Percentiles rank a stretch among this genome's conserved stretches.
phyloP scores from a whole-genome alignment of 2,329 filamentous ascomycete genomes.

The Coniella lustricola region DNA sequence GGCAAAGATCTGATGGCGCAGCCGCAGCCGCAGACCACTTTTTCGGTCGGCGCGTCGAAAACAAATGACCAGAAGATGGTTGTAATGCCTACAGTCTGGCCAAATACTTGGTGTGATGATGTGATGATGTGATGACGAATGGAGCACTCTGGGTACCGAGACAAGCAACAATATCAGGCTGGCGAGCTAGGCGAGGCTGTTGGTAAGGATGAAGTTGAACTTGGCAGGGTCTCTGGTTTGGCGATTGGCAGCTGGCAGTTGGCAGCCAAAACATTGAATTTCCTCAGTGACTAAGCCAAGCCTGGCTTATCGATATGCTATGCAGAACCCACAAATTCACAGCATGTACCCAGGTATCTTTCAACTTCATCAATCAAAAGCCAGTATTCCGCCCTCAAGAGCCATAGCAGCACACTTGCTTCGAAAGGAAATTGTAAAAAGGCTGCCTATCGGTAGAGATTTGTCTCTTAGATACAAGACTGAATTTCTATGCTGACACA shows the following conservation, averaged over 20 bases:
- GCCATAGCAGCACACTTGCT: no score
- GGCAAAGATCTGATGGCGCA: background rate
- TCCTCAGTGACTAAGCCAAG: background rate
- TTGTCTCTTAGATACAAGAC: no score
- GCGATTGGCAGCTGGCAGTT: no score
- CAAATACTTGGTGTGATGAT: background rate
- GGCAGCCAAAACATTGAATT: no score
- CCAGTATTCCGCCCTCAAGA: background rate
- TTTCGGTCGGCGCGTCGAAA: background rate
- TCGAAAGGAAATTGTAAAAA: no score
- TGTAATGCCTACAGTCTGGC: background rate
- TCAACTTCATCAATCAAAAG: background rate
- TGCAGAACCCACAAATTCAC: background rate
- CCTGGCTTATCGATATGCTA: slow-evolving; percentile 3
- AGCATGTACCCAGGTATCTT: background rate
- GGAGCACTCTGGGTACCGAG: no score
- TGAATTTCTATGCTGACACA: no score
- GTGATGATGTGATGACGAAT: background rate
- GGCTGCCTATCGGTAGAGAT: no score
- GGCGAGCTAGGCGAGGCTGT: no score
- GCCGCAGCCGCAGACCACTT: background rate
- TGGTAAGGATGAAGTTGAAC: background rate
- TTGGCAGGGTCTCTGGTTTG: no score
- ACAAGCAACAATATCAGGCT: no score
- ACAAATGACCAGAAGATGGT: background rate